Percentiles rank a stretch among this genome's conserved stretches.
Evolutionary conservation across 2,329 filamentous ascomycete species (phyloP).

Genomic region (Pseudogymnoascus sp.): DNA sequence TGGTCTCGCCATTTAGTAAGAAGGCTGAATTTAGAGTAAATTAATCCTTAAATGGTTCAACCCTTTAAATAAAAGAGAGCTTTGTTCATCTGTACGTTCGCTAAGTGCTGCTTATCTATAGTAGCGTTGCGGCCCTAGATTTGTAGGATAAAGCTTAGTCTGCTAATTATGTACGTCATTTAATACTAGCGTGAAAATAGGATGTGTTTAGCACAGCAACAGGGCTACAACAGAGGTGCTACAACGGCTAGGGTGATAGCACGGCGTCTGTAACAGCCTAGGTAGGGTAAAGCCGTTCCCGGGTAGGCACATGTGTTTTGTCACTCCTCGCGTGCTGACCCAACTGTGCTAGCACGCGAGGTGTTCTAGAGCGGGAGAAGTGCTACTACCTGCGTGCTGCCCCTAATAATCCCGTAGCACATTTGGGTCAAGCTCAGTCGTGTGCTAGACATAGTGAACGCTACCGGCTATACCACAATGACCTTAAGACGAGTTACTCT

Average conservation of each 20-base stretch:
- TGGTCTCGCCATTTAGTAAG: background rate
- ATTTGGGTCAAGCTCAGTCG: slow-evolving; percentile 26
- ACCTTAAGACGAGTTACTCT: no score
- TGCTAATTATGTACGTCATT: background rate
- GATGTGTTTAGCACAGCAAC: background rate
- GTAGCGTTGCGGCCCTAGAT: background rate
- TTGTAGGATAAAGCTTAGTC: background rate
- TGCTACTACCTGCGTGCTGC: background rate
- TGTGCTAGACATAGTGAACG: background rate
- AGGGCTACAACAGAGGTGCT: background rate
- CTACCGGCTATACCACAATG: background rate
- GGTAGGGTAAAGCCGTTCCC: background rate
- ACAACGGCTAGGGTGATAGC: background rate
- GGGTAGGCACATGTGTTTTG: background rate
- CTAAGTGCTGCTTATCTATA: background rate
- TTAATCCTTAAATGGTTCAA: background rate
- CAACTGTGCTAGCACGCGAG: background rate
- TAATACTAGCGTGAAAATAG: background rate
- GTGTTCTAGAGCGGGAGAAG: background rate
- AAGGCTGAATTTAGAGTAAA: background rate
- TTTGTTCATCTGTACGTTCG: background rate
- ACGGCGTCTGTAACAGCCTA: background rate
- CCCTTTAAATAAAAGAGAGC: background rate
- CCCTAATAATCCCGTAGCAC: background rate
- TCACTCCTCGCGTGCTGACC: background rate